These are phyloP conservation scores for Suhomyces sp. DNA, from an alignment of 805 yeast genomes.

Conservation along the genomic window DNA sequence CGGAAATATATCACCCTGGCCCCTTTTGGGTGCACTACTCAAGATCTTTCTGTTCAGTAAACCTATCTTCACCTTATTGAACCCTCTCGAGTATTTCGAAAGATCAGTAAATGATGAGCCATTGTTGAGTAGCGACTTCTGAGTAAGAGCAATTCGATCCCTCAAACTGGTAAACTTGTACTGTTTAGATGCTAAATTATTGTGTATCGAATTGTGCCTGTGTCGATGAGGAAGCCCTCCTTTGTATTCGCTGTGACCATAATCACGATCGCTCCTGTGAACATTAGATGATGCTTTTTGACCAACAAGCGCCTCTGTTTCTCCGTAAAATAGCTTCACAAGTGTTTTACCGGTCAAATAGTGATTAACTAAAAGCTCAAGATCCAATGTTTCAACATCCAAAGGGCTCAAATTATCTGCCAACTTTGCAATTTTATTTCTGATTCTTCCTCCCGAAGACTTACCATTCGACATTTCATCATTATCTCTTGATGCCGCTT, in stretches of 20 bases:
- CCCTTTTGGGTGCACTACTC: neutral
- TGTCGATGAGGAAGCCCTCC: neutral
- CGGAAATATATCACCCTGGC: neutral
- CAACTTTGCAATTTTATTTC: slow-evolving; percentile 35
- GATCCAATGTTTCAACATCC: slow-evolving; percentile 43
- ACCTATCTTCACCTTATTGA: slow-evolving; percentile 36
- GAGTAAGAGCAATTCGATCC: slow-evolving; percentile 27
- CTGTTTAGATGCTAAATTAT: slow-evolving; percentile 4
- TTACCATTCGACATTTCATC: slow-evolving; percentile 11
- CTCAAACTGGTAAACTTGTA: slow-evolving; percentile 36
- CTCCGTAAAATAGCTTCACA: slow-evolving; percentile 32
- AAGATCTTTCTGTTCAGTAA: slow-evolving; percentile 22
- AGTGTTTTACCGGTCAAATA: slow-evolving; percentile 35
- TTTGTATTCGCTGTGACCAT: slow-evolving; percentile 7
- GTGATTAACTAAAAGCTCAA: slow-evolving; percentile 33
- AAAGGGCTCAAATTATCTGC: slow-evolving; percentile 34
- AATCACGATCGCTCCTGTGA: slow-evolving; percentile 1
- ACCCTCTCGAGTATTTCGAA: slow-evolving; percentile 33
- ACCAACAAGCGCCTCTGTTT: slow-evolving; percentile 1
- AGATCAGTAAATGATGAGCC: slow-evolving; percentile 14
- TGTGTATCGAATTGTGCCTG: slow-evolving; percentile 7
- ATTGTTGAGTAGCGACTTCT: slow-evolving; percentile 12
- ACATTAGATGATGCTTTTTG: neutral
- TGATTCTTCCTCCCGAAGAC: slow-evolving; percentile 27
- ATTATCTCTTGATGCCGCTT: slow-evolving; percentile 10